Percentiles rank a stretch among this genome's conserved stretches.
These are phyloP conservation scores for Polyporus tsugae DNA, from an alignment of 1,284 basidiomycete species.

Conservation along the genomic window DNA sequence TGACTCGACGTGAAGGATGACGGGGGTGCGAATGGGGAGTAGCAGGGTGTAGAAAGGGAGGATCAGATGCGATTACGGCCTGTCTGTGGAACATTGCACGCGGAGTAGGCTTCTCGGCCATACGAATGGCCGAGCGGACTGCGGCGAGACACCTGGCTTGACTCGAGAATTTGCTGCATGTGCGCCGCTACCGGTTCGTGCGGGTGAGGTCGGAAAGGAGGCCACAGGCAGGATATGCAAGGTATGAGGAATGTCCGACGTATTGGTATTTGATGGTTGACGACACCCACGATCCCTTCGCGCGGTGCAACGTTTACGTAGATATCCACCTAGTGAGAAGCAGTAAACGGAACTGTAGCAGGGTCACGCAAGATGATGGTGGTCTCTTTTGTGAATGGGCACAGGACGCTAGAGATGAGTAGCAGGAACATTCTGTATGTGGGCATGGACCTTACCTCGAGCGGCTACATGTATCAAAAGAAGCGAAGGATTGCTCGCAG, in stretches of 20 bases:
- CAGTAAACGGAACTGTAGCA: not conserved
- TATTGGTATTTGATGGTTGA: not conserved
- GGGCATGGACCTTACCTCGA: constrained; percentile 5
- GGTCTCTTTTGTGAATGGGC: not conserved
- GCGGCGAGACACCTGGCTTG: not conserved
- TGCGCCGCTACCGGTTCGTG: not conserved
- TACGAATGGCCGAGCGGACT: constrained; percentile 6
- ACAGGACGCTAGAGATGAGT: not conserved
- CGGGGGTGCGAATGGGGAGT: constrained; percentile 4
- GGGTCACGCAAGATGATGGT: not conserved
- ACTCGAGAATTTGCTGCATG: not conserved
- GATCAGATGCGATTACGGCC: constrained; percentile 30
- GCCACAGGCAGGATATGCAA: not conserved
- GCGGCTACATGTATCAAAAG: constrained; percentile 13
- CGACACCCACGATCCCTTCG: not conserved
- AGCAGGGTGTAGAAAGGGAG: constrained; percentile 12
- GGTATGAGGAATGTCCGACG: not conserved
- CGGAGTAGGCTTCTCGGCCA: not conserved
- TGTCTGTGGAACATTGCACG: constrained; percentile 11
- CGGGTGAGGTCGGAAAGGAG: not conserved
- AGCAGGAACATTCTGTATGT: not conserved
- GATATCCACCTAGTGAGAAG: not conserved
- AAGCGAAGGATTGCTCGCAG: constrained; percentile 5
- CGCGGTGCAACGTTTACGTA: not conserved
- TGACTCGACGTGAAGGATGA: constrained; percentile 11